Conservation (phyloP, 2,329 filamentous ascomycete genomes). For the Alternaria burnsii region DNA sequence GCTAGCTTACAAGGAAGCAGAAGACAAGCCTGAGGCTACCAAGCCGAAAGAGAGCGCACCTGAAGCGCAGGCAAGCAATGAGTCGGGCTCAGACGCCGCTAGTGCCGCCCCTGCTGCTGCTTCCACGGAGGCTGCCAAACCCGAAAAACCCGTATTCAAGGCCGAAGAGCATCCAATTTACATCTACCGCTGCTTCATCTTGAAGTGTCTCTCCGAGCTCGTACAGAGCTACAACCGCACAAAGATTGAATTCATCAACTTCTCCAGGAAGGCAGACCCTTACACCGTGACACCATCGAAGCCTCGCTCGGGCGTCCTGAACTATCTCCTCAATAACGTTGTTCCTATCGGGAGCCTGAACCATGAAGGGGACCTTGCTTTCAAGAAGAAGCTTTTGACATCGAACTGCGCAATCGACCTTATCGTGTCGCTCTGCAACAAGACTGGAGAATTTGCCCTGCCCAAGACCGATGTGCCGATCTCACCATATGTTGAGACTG, state of each 20-base stretch:
- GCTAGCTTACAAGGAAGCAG: slow-evolving; percentile 89
- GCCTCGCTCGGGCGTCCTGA: slow-evolving; percentile 88
- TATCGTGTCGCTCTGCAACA: slow-evolving; percentile 84
- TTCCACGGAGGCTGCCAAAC: slow-evolving; percentile 49
- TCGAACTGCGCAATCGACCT: slow-evolving; percentile 87
- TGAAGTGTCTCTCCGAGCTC: slow-evolving; percentile 90
- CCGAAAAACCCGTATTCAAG: slow-evolving; percentile 80
- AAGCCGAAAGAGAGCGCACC: slow-evolving; percentile 55
- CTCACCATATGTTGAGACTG: slow-evolving; percentile 69
- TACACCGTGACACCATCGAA: slow-evolving; percentile 90
- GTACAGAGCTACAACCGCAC: slow-evolving; percentile 90
- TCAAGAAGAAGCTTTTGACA: slow-evolving; percentile 87
- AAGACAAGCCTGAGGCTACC: slow-evolving; percentile 74
- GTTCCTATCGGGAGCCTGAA: slow-evolving; percentile 71
- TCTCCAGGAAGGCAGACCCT: slow-evolving; percentile 88
- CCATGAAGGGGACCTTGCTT: slow-evolving; percentile 75
- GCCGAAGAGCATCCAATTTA: slow-evolving; percentile 94
- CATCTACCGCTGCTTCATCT: slow-evolving; percentile 92
- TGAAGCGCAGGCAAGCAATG: slow-evolving; percentile 16
- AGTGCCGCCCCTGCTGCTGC: slow-evolving; percentile 14
- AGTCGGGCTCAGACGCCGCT: slow-evolving; percentile 13
- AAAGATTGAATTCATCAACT: slow-evolving; percentile 99
- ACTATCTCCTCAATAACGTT: slow-evolving; percentile 88
- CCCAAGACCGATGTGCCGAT: slow-evolving; percentile 55
- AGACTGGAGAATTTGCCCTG: slow-evolving; percentile 79